Evolutionary conservation across 352 stramenopile species (phyloP).

Genomic region (Elongisporangium undulatum): DNA sequence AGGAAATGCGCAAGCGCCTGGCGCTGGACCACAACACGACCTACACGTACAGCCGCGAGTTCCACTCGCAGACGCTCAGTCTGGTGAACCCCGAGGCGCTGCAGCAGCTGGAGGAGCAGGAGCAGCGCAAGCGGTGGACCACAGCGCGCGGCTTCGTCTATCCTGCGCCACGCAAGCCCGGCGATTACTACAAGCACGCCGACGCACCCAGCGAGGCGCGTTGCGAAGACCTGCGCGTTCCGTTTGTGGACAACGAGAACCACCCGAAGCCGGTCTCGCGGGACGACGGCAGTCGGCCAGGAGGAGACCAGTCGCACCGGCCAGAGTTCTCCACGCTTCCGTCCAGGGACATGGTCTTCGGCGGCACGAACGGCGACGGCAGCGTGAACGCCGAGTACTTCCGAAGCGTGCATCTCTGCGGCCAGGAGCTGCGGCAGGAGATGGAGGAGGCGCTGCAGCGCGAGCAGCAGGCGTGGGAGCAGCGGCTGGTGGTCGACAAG

Average conservation of each 20-base stretch:
- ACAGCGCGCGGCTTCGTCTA: conserved; percentile 88
- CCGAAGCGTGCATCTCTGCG: conserved; percentile 80
- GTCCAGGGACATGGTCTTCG: conserved; percentile 87
- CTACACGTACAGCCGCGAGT: conserved; percentile 88
- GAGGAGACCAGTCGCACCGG: background rate
- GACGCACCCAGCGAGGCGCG: conserved; percentile 71
- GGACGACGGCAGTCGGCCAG: conserved; percentile 5
- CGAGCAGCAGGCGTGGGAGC: conserved; percentile 68
- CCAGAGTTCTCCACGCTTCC: conserved; percentile 74
- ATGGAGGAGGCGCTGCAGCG: conserved; percentile 65
- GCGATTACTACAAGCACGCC: conserved; percentile 71
- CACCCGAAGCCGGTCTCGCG: conserved; percentile 56
- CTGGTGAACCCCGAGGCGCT: conserved; percentile 71
- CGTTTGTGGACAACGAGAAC: conserved; percentile 85
- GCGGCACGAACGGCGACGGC: conserved; percentile 71
- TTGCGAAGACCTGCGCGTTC: conserved; percentile 74
- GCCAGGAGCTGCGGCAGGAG: conserved; percentile 67
- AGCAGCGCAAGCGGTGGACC: conserved; percentile 63
- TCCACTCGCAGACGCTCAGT: conserved; percentile 81
- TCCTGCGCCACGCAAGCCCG: conserved; percentile 50
- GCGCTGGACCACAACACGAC: conserved; percentile 48
- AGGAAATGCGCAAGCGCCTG: conserved; percentile 63
- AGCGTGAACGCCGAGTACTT: conserved; percentile 75
- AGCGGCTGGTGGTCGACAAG: conserved; percentile 85
- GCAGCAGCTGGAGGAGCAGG: conserved; percentile 39